Conservation (phyloP, 495 filamentous ascomycete species). For the Poronia punctata region DNA sequence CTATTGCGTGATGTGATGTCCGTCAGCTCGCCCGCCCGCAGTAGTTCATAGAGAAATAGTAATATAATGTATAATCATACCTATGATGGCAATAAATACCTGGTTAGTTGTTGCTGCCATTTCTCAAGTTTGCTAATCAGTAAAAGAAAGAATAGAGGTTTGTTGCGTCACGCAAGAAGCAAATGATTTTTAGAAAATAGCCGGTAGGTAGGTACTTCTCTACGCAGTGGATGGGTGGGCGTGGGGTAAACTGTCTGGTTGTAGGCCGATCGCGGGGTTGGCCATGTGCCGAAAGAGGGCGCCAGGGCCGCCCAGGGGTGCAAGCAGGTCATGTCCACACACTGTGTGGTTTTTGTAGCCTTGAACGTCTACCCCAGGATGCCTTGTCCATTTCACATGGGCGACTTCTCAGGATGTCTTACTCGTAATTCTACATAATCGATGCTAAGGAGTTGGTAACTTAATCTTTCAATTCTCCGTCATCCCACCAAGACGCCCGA, state of each 20-base stretch:
- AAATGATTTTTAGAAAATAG: not conserved
- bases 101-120: slow-evolving; percentile 23
- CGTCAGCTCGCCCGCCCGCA: slow-evolving; percentile 6
- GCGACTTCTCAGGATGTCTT: too few relatives aligned
- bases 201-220: not conserved
- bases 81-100: slow-evolving; percentile 40
- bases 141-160: too few relatives aligned
- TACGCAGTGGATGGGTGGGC: slow-evolving; percentile 1
- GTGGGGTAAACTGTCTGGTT: slow-evolving; percentile 22
- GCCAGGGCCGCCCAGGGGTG: slow-evolving; percentile 8
- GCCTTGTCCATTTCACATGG: too few relatives aligned
- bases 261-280: slow-evolving; percentile 20
- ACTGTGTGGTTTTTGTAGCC: too few relatives aligned
- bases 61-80: slow-evolving; percentile 17
- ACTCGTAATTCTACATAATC: too few relatives aligned
- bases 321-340: not conserved
- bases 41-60: slow-evolving; percentile 2
- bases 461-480: too few relatives aligned
- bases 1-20: slow-evolving; percentile 41
- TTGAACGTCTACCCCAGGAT: too few relatives aligned
- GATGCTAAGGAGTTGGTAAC: too few relatives aligned
- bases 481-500: too few relatives aligned
- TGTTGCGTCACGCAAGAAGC: too few relatives aligned
- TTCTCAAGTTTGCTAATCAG: too few relatives aligned
- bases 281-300: slow-evolving; percentile 5